phyloP scores from a whole-genome alignment of 805 yeast genomes.

The Lipomyces mesembrius region DNA sequence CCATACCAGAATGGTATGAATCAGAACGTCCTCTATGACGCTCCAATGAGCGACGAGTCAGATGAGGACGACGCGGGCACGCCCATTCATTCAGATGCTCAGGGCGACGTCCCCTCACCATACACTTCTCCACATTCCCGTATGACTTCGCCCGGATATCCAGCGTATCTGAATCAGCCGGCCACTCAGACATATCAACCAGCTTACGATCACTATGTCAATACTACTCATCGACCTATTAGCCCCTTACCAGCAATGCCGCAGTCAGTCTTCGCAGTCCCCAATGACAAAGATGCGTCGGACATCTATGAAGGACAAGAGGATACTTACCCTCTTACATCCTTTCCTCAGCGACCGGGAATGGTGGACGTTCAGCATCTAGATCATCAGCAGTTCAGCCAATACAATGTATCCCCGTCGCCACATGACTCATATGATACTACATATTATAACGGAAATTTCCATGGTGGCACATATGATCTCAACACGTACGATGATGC shows the following conservation, averaged over 20 bases:
- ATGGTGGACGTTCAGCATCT: neutral
- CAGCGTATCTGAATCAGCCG: neutral
- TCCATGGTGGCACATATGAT: slow-evolving; percentile 43
- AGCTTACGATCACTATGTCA: slow-evolving; percentile 2
- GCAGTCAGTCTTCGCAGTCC: slow-evolving; percentile 9
- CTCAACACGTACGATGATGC: slow-evolving; percentile 42
- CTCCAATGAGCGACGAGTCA: neutral
- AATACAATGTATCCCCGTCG: neutral
- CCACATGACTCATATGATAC: neutral
- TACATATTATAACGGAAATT: slow-evolving; percentile 5
- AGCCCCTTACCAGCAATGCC: slow-evolving; percentile 24
- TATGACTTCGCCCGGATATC: neutral
- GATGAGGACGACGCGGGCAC: neutral
- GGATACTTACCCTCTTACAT: slow-evolving; percentile 21
- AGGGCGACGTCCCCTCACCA: neutral
- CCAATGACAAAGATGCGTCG: slow-evolving; percentile 7
- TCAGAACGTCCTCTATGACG: neutral
- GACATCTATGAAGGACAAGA: slow-evolving; percentile 21
- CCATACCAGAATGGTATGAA: slow-evolving; percentile 4
- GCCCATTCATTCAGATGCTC: neutral
- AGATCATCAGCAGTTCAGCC: neutral
- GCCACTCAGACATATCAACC: slow-evolving; percentile 2
- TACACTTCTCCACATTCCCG: neutral
- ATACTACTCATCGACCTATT: slow-evolving; percentile 6
- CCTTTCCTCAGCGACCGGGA: slow-evolving; percentile 13